Base-by-base conservation (phyloP, 768 basidiomycete genomes). In the Rhodotorula kratochvilovae region DNA sequence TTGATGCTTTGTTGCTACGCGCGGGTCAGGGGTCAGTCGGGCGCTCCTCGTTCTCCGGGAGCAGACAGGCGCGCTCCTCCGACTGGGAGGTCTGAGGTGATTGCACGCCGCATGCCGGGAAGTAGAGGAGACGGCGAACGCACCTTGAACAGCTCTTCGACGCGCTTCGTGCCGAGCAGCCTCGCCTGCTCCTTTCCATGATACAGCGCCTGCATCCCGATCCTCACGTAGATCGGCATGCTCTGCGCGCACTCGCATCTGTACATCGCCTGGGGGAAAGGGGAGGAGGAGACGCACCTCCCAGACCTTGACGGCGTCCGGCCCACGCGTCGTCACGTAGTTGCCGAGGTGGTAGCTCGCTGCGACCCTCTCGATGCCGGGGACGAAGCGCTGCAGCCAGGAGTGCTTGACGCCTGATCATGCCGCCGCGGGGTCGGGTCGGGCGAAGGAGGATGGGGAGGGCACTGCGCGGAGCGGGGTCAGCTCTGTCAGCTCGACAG, bases 201-300 rank as follows among this genome's bases (percentile, higher is more conserved):
- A 51, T 73, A 76, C 3, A 76, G 66, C 23, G 62, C 42, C 10
- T 73, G 72, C 75, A 76, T 76, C 0, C 75, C 75, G 8, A 76
- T 3, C 3, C 75, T 36, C 2, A 73, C 75, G 19, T 76, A 76
- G 50, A 73, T 62, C 3, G 75, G 75, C 71, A 76, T 76, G 45
- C 60, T 63, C 63, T 67, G 56, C 21, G 16, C 7, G 29, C 15
- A 1, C n/a, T n/a, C n/a, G n/a, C n/a, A n/a, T n/a, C n/a, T n/a
- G n/a, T n/a, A 27, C 23, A 12, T 7, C 25, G 12, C 2, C 3
- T 10, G 1, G 23, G 15, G 1, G 25, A 31, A 19, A 35, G 50
- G 7, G 10, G 23, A 39, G 35, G 35, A 57, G 35, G 23, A 15
- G 29, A 35, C 61, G 39, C 29, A 71, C 66, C 65, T 71, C 70